Percentiles rank a stretch among this genome's conserved stretches.
Conservation (phyloP, 2,329 filamentous ascomycete genomes). For the Hymenoscyphus fructigenus region DNA sequence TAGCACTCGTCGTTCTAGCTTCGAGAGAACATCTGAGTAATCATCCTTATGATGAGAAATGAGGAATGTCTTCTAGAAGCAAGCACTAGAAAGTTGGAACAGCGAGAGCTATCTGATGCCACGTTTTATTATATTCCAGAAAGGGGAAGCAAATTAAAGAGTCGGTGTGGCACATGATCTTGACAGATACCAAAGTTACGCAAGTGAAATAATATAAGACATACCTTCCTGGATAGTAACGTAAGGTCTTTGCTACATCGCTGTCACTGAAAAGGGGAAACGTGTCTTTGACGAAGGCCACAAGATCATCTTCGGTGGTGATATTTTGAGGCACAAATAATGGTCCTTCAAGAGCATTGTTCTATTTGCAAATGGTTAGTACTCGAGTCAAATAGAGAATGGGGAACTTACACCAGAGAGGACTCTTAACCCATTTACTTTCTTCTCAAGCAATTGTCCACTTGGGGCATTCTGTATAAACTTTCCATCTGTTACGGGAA, state of each 20-base stretch:
- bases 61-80: too few relatives aligned
- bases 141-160: neutral
- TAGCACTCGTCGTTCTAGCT: too few relatives aligned
- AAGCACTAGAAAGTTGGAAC: too few relatives aligned
- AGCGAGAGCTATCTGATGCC: too few relatives aligned
- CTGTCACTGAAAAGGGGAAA: neutral
- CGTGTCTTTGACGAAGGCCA: neutral
- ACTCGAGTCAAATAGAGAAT: neutral
- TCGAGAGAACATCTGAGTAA: too few relatives aligned
- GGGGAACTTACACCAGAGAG: constrained; percentile 19
- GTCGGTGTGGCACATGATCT: neutral
- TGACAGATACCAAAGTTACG: neutral
- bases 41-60: too few relatives aligned
- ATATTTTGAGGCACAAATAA: constrained; percentile 41
- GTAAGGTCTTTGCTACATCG: neutral
- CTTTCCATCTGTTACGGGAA: constrained; percentile 40
- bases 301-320: constrained; percentile 35
- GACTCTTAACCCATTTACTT: constrained; percentile 35
- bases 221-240: neutral
- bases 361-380: constrained; percentile 23
- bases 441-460: constrained; percentile 32
- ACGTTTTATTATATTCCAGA: too few relatives aligned
- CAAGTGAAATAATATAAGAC: neutral
- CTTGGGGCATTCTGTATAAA: constrained; percentile 35
- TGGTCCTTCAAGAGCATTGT: constrained; percentile 42